phyloP scores from a whole-genome alignment of 495 filamentous ascomycete genomes.

The Penicillium roqueforti region DNA sequence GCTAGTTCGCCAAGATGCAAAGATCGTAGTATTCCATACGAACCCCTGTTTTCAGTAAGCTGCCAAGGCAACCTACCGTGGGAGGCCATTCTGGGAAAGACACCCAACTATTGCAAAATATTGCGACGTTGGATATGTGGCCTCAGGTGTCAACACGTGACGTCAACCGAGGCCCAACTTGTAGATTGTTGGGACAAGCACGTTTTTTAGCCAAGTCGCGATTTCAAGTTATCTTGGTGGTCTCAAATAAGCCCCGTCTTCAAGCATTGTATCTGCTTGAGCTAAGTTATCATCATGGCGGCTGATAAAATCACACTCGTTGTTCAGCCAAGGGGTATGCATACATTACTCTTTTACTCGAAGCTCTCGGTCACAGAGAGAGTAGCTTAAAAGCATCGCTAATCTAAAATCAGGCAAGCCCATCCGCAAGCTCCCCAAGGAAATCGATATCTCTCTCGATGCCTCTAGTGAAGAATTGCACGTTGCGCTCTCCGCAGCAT shows the following conservation, averaged over 20 bases:
- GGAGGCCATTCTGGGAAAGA: background rate
- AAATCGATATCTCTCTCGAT: constrained; percentile 55
- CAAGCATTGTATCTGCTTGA: background rate
- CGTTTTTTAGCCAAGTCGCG: constrained; percentile 5
- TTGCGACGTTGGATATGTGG: background rate
- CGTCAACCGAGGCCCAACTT: constrained; percentile 14
- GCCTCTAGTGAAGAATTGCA: constrained; percentile 64
- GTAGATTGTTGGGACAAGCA: constrained; percentile 3
- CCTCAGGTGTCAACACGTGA: constrained; percentile 20
- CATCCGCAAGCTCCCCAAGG: constrained; percentile 66
- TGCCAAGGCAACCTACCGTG: background rate
- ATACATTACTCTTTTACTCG: constrained; percentile 1
- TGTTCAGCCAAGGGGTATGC: constrained; percentile 42
- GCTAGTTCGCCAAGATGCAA: background rate
- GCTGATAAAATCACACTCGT: constrained; percentile 34
- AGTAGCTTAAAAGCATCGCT: background rate
- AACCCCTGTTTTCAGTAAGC: background rate
- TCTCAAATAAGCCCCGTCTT: background rate
- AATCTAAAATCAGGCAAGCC: constrained; percentile 47
- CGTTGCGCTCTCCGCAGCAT: constrained; percentile 48
- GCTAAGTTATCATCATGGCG: constrained; percentile 18
- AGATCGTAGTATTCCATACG: background rate
- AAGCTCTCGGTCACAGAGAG: constrained; percentile 2
- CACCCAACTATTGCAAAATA: background rate
- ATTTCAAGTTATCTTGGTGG: constrained; percentile 6